Conservation (phyloP, 768 basidiomycete species). For the Serendipita sp. region DNA sequence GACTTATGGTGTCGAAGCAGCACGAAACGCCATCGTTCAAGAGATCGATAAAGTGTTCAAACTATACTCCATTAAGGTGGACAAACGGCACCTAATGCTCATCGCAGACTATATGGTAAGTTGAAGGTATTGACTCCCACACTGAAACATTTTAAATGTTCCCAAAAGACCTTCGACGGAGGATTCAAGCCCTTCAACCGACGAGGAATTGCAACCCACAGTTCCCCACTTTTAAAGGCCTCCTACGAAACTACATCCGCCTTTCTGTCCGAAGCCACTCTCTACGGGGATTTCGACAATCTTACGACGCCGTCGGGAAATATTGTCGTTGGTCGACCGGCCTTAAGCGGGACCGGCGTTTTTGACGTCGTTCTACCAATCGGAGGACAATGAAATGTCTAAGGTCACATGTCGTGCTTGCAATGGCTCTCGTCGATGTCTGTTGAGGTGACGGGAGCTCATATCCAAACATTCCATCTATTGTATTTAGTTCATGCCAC, state of each 20-base stretch:
- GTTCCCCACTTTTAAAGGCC: constrained; percentile 92
- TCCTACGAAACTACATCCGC: constrained; percentile 92
- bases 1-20: constrained; percentile 96
- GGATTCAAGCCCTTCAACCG: constrained; percentile 98
- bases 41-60: constrained; percentile 88
- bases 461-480: no score
- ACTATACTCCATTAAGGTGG: constrained; percentile 90
- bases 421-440: not conserved
- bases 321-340: constrained; percentile 80
- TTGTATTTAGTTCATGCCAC: not conserved
- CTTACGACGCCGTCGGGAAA: constrained; percentile 78
- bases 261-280: constrained; percentile 85
- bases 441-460: not conserved
- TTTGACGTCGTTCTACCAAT: constrained; percentile 72
- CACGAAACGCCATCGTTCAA: constrained; percentile 72
- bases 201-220: constrained; percentile 79
- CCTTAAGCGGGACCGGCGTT: constrained; percentile 80
- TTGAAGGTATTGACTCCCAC: constrained; percentile 10
- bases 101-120: constrained; percentile 99
- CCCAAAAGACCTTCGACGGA: constrained; percentile 79
- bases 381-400: not conserved
- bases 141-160: not conserved
- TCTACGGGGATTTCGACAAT: constrained; percentile 92
- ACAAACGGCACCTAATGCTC: constrained; percentile 82
- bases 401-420: not conserved